Evolutionary conservation across 768 basidiomycete species (phyloP), one percentile per base, ranked within the genome.

Genomic region (Termitomyces sp.): DNA sequence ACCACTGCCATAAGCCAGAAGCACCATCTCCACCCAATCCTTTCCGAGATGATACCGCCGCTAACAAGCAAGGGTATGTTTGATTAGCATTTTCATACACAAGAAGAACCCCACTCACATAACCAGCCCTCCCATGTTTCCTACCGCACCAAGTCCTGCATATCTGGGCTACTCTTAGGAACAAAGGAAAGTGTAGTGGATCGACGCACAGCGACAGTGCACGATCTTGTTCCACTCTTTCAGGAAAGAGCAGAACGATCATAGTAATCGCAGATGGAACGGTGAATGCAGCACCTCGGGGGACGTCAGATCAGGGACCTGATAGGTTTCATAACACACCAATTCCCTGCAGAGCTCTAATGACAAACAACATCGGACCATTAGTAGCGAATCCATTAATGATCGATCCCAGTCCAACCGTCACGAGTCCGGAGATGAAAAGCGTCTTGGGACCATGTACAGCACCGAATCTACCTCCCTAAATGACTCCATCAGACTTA

Each of bases 311-410:
- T 28, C 17, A 14, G 9, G 30, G 8, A 41, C 15, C 32, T 17
- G 10, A 5, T 14, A 2, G n/a, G 15, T 32, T 2, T 9, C 26
- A 45, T 10, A 17, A 41, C 66, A 48, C 37, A 72, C 77, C 67
- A n/a, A 77, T 67, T 21, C 81, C 81, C 57, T 69, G 73, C 15
- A 83, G 40, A 5, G 76, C 79, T 61, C 81, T 70, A 2, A 83
- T 63, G 24, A 79, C 68, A 45, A 82, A 70, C 41, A 83, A 62
- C 1, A 65, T 71, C 45, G 78, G 73, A 56, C 77, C 77, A 62
- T 74, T 67, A 35, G 64, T 40, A 19, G 66, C 62, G 59, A 82
- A 81, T 17, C 77, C 78, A 12, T 70, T 69, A 41, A 68, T 67
- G 22, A 80, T 47, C 7, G 73, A 73, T 32, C 78, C 60, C 44